A percentile compares a stretch with the other conserved stretches of the same genome.
Evolutionary conservation across 2,329 filamentous ascomycete genomes (phyloP).

Genomic region (Septoria linicola): DNA sequence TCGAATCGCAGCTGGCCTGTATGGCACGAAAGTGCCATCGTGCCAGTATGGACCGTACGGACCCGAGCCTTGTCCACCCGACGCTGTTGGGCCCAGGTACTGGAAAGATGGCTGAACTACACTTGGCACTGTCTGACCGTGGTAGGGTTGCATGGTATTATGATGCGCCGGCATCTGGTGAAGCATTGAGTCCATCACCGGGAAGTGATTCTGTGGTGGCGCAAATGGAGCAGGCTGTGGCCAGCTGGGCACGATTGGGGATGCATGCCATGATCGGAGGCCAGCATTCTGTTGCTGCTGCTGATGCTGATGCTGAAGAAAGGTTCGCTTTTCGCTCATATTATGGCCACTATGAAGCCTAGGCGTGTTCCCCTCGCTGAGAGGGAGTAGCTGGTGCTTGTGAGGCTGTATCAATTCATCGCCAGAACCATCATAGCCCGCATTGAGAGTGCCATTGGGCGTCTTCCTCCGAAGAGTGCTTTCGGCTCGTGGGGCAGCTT

Average conservation of each 20-base stretch:
- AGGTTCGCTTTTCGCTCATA: slow-evolving; percentile 30
- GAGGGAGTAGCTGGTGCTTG: slow-evolving; percentile 79
- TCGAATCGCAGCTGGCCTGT: slow-evolving; percentile 58
- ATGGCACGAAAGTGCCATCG: slow-evolving; percentile 61
- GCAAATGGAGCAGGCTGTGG: slow-evolving; percentile 19
- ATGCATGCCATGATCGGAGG: slow-evolving; percentile 18
- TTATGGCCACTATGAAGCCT: slow-evolving; percentile 38
- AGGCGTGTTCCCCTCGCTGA: slow-evolving; percentile 41
- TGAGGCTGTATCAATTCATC: slow-evolving; percentile 43
- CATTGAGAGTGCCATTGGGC: slow-evolving; percentile 87
- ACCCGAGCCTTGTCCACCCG: slow-evolving; percentile 55
- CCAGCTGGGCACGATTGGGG: slow-evolving; percentile 2
- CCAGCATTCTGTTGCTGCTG: slow-evolving; percentile 30
- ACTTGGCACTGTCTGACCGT: slow-evolving; percentile 55
- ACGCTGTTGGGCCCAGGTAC: slow-evolving; percentile 59
- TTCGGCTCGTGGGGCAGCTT: slow-evolving; percentile 51
- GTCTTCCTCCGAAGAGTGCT: slow-evolving; percentile 88
- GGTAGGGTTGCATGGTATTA: slow-evolving; percentile 32
- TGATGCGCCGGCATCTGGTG: slow-evolving; percentile 54
- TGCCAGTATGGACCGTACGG: slow-evolving; percentile 64
- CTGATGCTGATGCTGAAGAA: slow-evolving; percentile 35
- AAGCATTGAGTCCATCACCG: slow-evolving; percentile 61
- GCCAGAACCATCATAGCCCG: slow-evolving; percentile 79
- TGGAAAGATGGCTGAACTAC: slow-evolving; percentile 61
- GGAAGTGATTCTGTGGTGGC: slow-evolving; percentile 32